Conservation (phyloP, 805 yeast genomes). For the Blastobotrys chiropterorum region DNA sequence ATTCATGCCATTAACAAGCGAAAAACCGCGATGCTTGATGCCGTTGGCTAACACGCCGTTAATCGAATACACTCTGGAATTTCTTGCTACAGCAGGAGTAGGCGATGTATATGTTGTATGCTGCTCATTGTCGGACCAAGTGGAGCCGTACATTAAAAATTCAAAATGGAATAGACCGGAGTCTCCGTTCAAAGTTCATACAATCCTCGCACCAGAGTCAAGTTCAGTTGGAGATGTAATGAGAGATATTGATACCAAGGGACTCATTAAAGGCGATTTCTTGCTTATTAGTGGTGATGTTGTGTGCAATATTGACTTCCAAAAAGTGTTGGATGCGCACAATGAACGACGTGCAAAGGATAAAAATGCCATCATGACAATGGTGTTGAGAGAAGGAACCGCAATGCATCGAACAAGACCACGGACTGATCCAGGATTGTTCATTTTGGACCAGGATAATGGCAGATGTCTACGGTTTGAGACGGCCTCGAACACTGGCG, state of each 20-base stretch:
- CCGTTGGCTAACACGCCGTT: constrained; percentile 92
- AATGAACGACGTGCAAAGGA: constrained; percentile 62
- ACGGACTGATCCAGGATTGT: constrained; percentile 74
- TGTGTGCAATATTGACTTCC: constrained; percentile 83
- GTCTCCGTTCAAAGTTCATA: constrained; percentile 75
- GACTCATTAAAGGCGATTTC: constrained; percentile 85
- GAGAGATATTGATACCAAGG: constrained; percentile 91
- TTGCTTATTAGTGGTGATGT: constrained; percentile 90
- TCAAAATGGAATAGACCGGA: constrained; percentile 38
- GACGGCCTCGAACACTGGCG: constrained; percentile 46
- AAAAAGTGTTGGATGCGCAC: constrained; percentile 67
- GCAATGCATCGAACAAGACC: constrained; percentile 83
- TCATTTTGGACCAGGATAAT: constrained; percentile 67
- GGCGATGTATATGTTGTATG: constrained; percentile 87
- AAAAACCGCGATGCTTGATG: constrained; percentile 81
- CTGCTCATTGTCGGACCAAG: constrained; percentile 83
- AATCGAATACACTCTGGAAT: constrained; percentile 90
- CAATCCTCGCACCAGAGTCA: constrained; percentile 78
- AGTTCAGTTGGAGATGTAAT: constrained; percentile 94
- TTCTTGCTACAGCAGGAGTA: constrained; percentile 84
- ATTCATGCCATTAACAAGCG: constrained; percentile 85
- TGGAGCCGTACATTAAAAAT: constrained; percentile 68
- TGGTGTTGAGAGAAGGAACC: constrained; percentile 82
- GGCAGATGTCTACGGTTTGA: constrained; percentile 81
- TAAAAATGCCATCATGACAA: constrained; percentile 88